Percentiles rank a stretch among this genome's conserved stretches.
These are phyloP conservation scores for Dionaea muscipula DNA, from an alignment of 179 eudicot species.

Conservation along the genomic window DNA sequence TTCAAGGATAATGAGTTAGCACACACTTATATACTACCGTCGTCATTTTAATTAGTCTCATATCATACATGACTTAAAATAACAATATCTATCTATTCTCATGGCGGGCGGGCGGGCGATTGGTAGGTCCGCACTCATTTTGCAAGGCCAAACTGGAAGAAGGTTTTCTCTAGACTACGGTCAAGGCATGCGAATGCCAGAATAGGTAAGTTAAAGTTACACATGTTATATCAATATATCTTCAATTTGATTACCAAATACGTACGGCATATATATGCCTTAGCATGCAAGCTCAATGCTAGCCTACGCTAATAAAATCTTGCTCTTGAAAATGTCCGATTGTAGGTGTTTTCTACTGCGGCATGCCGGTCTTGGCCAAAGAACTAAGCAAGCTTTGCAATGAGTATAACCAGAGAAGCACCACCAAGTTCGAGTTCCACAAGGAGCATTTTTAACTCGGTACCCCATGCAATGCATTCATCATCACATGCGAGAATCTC, in stretches of 20 bases:
- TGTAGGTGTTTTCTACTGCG: slow-evolving; percentile 94
- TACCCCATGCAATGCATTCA: background rate
- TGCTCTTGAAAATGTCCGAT: slow-evolving; percentile 2
- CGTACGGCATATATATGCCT: too few species aligned
- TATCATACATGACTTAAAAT: too few species aligned
- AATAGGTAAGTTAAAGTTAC: slow-evolving; percentile 53
- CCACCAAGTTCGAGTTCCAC: slow-evolving; percentile 83
- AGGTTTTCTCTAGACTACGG: slow-evolving; percentile 63
- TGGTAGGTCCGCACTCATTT: slow-evolving; percentile 89
- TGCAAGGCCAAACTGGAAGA: slow-evolving; percentile 96
- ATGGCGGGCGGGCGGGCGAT: too few species aligned
- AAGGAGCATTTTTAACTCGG: slow-evolving; percentile 65
- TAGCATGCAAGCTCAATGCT: background rate
- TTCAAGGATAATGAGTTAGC: too few species aligned
- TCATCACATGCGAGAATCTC: too few species aligned
- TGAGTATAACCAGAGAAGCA: slow-evolving; percentile 79
- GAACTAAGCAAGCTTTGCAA: slow-evolving; percentile 64
- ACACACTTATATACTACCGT: too few species aligned
- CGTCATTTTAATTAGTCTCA: too few species aligned
- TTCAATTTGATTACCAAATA: too few species aligned
- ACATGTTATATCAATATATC: too few species aligned
- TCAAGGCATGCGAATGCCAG: slow-evolving; percentile 83
- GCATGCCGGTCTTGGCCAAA: slow-evolving; percentile 63
- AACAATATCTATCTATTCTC: too few species aligned
- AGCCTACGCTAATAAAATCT: background rate